These are phyloP conservation scores for Tulasnella sp. DNA, from an alignment of 768 basidiomycete species.

Conservation along the genomic window DNA sequence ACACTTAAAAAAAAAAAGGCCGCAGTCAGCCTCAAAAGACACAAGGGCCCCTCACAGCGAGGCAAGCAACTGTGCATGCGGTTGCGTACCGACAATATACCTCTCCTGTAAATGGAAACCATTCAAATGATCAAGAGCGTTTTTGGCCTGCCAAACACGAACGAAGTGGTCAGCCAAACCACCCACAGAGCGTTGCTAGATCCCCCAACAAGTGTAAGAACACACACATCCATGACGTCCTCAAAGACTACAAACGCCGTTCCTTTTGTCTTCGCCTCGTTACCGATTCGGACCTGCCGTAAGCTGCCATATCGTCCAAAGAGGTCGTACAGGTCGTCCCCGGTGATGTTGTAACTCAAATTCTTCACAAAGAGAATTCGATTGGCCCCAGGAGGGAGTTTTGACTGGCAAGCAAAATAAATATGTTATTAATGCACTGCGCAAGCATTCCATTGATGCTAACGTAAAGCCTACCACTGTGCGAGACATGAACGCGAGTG, in stretches of 20 bases:
- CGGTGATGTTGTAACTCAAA: constrained; percentile 83
- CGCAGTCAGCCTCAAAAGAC: neutral
- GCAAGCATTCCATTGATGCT: no score
- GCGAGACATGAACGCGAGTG: no score
- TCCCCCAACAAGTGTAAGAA: neutral
- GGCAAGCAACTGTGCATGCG: no score
- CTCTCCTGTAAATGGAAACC: constrained; percentile 97
- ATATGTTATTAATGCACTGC: no score
- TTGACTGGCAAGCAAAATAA: constrained; percentile 45
- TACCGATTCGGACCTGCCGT: constrained; percentile 89
- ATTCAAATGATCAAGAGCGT: constrained; percentile 91
- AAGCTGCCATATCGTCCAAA: constrained; percentile 97
- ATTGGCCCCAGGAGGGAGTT: constrained; percentile 86
- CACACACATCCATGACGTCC: constrained; percentile 82
- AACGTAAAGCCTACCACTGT: no score
- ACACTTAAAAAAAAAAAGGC: constrained; percentile 37
- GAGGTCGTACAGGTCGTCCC: constrained; percentile 90
- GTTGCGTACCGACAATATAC: constrained; percentile 78
- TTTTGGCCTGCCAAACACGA: constrained; percentile 60
- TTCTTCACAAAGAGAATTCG: constrained; percentile 91
- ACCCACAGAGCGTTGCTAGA: neutral
- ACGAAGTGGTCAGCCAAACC: neutral
- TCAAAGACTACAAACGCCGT: constrained; percentile 96
- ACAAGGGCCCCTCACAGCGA: neutral
- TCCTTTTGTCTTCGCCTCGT: constrained; percentile 83